Base-by-base conservation (phyloP, 2,329 filamentous ascomycete species). In the Diaporthe citrichinensis region DNA sequence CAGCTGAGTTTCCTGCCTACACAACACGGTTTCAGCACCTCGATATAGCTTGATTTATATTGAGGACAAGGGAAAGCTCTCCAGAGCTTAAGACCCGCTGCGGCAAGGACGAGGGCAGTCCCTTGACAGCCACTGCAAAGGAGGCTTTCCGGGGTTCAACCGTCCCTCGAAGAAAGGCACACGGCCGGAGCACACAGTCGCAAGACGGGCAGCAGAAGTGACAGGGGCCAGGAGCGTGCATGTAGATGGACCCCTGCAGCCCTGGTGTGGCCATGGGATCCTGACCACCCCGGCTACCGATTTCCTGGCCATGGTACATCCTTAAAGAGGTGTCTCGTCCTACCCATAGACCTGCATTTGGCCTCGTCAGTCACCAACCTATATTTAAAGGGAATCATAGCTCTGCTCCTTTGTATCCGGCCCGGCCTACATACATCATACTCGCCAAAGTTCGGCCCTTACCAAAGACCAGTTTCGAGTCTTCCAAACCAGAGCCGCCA, bases 401-500 rank as follows among this genome's bases (percentile, higher is more conserved):
- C 51, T 71, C 69, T 73, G 73, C 57, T 72, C 68, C 65, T 68
- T 65, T 68, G 41, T 65, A 28, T 53, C 34, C 25, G 68, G 49
- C 49, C 68, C 36, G 46, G 41, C 59, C 58, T 39, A 44, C 65
- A 34, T 44, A 49, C 34, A 44, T 36, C 62, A 71, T 62, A 51
- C 69, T 34, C 72, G 65, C 39, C 69, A 73, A 57, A 69, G 17
- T 34, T 49, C 34, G 72, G 73, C 76, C 76, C 55, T 75, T 55
- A 65, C 73, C 36, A 59, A 39, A 46, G 76, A 75, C 76, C 73
- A 55, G 76, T 77, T 75, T 77, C 76, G 76, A 71, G 31, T 49
- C 57, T 34, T 20, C 34, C 74, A 67, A 67, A 73, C 49, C 61
- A 46, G 39, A 58, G 44, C 25, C 31, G 28, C 57, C 44, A 59